Base-by-base conservation (phyloP, 2,329 filamentous ascomycete genomes). In the Ascochyta fabae region DNA sequence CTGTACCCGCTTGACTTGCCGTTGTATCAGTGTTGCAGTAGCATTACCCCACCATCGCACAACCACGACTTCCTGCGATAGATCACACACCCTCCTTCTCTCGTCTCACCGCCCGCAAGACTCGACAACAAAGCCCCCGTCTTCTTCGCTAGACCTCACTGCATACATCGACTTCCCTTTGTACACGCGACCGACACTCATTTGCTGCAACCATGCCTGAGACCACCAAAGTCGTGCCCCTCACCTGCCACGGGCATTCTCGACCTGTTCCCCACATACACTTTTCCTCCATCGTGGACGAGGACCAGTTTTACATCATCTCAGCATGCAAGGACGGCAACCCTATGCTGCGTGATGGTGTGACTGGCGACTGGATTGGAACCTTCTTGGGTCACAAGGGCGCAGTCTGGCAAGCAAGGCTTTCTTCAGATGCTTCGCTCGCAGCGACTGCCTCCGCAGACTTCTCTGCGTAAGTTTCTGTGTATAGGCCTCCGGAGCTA, bases 341-440 rank as follows among this genome's bases (percentile, higher is more conserved):
- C 75, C 95, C 95, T 46, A 98, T 98, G 93, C 89, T 99, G 67
- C 91, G 95, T 64, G 92, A 98, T 79, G 95, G 95, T 60, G 85
- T 96, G 59, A 99, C 94, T 43, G 95, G 95, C 31, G 72, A 75
- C 47, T 75, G 72, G 71, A 98, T 98, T 67, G 95, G 95, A 44
- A 98, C 95, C 34, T 98, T 98, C 74, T 89, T 99, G 69, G 95
- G 95, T 36, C 95, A 99, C 81, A 98, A 99, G 79, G 95, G 95
- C 60, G 95, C 95, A 34, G 94, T 98, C 57, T 99, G 95, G 92
- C 93, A 97, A 79, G 91, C 93, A 49, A 87, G 93, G 67, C 83
- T 99, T 33, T 96, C 92, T 48, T 88, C 91, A 19, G 92, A 98
- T 78, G 91, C 92, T 38, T 87, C 86, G 24, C 88, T 92, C 43